phyloP scores from a whole-genome alignment of 2,329 filamentous ascomycete genomes.

The Cordyceps cateniannulata region DNA sequence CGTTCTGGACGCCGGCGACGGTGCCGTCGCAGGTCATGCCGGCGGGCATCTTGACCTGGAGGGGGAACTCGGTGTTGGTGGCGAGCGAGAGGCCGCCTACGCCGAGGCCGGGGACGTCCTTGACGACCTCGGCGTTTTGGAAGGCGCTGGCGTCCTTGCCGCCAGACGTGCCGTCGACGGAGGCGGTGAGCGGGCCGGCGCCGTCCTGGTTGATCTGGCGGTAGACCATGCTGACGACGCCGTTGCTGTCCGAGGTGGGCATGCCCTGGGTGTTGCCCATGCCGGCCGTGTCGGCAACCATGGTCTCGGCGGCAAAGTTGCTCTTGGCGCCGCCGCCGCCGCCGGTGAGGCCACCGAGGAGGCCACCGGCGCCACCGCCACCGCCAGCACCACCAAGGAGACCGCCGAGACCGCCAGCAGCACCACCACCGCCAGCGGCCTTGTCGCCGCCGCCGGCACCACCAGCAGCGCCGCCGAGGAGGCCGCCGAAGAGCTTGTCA shows the following conservation, averaged over 20 bases:
- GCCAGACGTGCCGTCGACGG: constrained; percentile 56
- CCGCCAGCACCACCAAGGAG: constrained; percentile 12
- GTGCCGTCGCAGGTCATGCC: constrained; percentile 60
- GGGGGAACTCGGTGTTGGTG: constrained; percentile 56
- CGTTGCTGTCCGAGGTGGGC: constrained; percentile 54
- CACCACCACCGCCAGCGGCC: constrained; percentile 21
- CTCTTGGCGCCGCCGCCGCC: constrained; percentile 28
- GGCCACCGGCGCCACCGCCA: constrained; percentile 15
- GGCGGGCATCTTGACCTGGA: constrained; percentile 58
- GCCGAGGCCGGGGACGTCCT: constrained; percentile 54
- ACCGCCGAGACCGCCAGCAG: constrained; percentile 25
- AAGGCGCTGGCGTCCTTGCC: constrained; percentile 56
- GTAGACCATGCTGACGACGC: constrained; percentile 54
- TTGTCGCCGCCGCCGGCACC: constrained; percentile 8
- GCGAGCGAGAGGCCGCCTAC: constrained; percentile 52
- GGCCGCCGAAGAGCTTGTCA: constrained; percentile 23
- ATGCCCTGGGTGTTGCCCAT: constrained; percentile 43
- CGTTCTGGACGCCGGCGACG: constrained; percentile 51
- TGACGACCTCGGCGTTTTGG: constrained; percentile 49
- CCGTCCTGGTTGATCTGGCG: constrained; percentile 66
- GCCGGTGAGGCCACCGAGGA: constrained; percentile 21
- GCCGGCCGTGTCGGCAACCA: constrained; percentile 45
- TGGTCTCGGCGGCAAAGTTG: constrained; percentile 34
- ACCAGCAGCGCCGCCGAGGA: constrained; percentile 13
- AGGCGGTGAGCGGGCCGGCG: constrained; percentile 55